Evolutionary conservation across 1,284 basidiomycete species (phyloP), one percentile per base, ranked within the genome.

Genomic region (Cystobasidiaceae sp.): DNA sequence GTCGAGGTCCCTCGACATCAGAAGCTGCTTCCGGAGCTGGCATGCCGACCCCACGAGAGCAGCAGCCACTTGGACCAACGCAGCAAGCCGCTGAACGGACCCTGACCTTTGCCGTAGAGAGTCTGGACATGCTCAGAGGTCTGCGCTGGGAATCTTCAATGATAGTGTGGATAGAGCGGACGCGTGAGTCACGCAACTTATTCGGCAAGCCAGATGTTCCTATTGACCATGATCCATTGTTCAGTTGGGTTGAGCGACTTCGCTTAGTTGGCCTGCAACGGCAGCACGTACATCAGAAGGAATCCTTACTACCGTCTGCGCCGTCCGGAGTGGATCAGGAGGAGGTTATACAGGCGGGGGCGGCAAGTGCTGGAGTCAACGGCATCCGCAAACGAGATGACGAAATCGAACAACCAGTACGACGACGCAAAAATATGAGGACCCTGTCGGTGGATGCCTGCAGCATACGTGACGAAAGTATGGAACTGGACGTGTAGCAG

Each of bases 141-240:
- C 89, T 93, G 23, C 86, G 8, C 90, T 89, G 8, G 82, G 84
- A 2, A 89, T 93, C 21, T 88, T 93, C 71, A 87, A 86, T 72
- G 91, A 93, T 69, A 89, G 86, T 68, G 80, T 94, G 73, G 90
- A 93, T 73, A 81, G 87, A 56, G 92, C 91, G 32, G 92, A 94
- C 75, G 82, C 86, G 82, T 93, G 78, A 71, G 88, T 86, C 5
- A 23, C 13, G 25, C 27, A 7, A 19, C 55, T n/a, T 21, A 21
- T n/a, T 30, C 17, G 45, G 21, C n/a, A 39, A 54, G 17, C 37
- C 51, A 15, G 6, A 21, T n/a, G 15, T 58, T 44, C 11, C 23
- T n/a, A 41, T 28, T 55, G 28, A 45, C 59, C 28, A 15, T 11
- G 0, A 8, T 7, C 68, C 4, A 68, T n/a, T 52, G 62, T 13